phyloP scores from a whole-genome alignment of 129 eudicot genomes.

The Arctium minus region DNA sequence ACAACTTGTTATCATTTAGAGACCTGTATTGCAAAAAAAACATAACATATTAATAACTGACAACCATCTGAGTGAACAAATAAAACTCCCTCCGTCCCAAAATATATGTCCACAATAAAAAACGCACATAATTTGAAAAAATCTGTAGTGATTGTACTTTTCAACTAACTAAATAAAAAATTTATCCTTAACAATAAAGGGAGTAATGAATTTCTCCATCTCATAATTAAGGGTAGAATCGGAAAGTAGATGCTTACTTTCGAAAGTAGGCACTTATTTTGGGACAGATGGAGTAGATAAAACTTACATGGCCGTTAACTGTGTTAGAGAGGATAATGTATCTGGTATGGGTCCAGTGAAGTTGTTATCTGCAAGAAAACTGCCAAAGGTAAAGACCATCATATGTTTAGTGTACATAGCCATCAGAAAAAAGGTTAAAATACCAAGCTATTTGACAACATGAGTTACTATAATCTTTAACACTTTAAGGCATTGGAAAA shows the following conservation, averaged over 20 bases:
- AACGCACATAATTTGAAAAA: background rate
- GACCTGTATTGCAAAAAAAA: constrained; percentile 50
- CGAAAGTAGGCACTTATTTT: background rate
- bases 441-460: background rate
- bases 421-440: background rate
- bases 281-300: background rate
- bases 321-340: constrained; percentile 55
- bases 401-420: constrained; percentile 24
- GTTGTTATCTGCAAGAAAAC: constrained; percentile 96
- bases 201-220: background rate
- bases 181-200: background rate
- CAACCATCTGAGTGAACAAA: background rate
- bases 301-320: constrained; percentile 71
- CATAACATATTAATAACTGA: constrained; percentile 8
- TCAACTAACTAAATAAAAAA: background rate
- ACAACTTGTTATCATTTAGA: constrained; percentile 65
- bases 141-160: background rate
- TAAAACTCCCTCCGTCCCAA: too few relatives aligned
- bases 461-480: background rate
- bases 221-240: background rate
- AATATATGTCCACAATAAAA: background rate
- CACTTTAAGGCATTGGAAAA: background rate
- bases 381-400: constrained; percentile 69
- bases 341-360: constrained; percentile 79
- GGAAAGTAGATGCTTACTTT: background rate